Percentiles rank a stretch among this genome's conserved stretches.
Evolutionary conservation across 495 filamentous ascomycete species (phyloP).

Genomic region (Parachaetomium inaequale): DNA sequence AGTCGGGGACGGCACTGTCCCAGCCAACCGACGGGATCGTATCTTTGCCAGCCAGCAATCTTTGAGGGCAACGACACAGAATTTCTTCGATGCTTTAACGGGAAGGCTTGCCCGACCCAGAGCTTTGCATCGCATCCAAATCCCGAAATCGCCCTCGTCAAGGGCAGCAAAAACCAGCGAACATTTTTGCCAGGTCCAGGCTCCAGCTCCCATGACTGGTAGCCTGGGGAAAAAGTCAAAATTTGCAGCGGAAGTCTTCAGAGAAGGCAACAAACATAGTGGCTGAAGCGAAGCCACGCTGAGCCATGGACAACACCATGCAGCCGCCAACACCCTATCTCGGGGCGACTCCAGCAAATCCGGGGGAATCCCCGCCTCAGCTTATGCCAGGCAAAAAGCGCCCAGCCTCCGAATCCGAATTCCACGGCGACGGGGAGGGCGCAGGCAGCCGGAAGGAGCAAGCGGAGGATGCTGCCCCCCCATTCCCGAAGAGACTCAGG

Average conservation of each 20-base stretch:
- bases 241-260: neutral
- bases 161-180: too few relatives aligned
- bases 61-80: too few relatives aligned
- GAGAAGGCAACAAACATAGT: too few relatives aligned
- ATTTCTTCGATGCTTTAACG: neutral
- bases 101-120: too few relatives aligned
- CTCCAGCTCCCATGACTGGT: too few relatives aligned
- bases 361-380: neutral
- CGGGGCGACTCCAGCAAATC: neutral
- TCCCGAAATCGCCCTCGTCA: too few relatives aligned
- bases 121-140: too few relatives aligned
- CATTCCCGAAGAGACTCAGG: neutral
- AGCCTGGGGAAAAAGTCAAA: neutral
- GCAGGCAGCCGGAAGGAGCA: neutral
- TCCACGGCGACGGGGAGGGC: neutral
- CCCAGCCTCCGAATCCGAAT: neutral
- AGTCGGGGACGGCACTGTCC: neutral
- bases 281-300: neutral
- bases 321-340: neutral
- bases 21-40: too few relatives aligned
- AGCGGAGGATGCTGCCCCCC: neutral
- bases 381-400: slow-evolving; percentile 5
- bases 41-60: neutral
- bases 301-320: neutral
- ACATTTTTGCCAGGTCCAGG: too few relatives aligned